Evolutionary conservation across 1,284 basidiomycete species (phyloP).

Genomic region (Ustilago curta): DNA sequence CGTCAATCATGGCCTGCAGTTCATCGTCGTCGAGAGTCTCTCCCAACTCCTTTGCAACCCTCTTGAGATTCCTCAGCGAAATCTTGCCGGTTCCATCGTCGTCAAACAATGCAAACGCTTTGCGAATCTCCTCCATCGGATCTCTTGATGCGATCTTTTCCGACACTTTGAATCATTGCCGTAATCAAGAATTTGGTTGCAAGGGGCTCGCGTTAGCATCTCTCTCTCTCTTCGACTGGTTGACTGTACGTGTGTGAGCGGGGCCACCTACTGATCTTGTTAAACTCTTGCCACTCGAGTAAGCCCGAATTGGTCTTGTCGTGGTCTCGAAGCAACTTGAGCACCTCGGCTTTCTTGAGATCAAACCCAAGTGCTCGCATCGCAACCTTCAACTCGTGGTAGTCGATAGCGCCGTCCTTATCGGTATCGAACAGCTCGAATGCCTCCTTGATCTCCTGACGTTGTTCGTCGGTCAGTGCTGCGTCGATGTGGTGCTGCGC

Average conservation of each 20-base stretch:
- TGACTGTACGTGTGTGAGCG: neutral
- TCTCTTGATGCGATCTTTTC: conserved; percentile 91
- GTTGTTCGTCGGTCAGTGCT: conserved; percentile 87
- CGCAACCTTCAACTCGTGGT: conserved; percentile 98
- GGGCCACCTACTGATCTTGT: conserved; percentile 88
- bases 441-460: conserved; percentile 97
- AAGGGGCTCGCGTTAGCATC: neutral
- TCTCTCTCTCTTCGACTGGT: neutral
- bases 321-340: conserved; percentile 92
- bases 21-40: conserved; percentile 97
- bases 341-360: conserved; percentile 95
- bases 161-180: conserved; percentile 77
- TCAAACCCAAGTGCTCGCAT: conserved; percentile 98
- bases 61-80: conserved; percentile 85
- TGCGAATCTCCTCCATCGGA: conserved; percentile 93
- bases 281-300: conserved; percentile 94
- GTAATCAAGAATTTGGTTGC: neutral
- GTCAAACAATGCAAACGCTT: conserved; percentile 96
- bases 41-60: conserved; percentile 96
- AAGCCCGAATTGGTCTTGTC: conserved; percentile 89
- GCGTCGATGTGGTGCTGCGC: conserved; percentile 39
- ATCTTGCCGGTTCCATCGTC: conserved; percentile 97
- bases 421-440: conserved; percentile 99
- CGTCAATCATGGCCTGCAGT: conserved; percentile 99
- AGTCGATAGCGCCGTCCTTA: conserved; percentile 86